phyloP scores from a whole-genome alignment of 257 asterid genomes.

The Phtheirospermum japonicum region DNA sequence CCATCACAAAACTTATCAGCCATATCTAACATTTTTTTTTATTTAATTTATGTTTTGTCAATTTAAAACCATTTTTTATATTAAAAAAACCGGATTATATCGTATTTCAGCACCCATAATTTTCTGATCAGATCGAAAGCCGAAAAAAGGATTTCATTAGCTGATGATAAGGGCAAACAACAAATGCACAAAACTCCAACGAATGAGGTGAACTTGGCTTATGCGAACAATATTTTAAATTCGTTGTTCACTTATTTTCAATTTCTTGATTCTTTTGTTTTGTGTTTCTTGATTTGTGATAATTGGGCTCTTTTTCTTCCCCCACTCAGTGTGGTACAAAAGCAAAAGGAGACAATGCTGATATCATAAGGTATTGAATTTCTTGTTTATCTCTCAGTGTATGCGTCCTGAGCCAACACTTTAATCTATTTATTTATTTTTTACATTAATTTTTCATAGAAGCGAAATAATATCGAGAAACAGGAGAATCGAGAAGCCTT shows the following conservation, averaged over 20 bases:
- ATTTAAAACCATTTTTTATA: no score
- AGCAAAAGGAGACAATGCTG: constrained; percentile 28
- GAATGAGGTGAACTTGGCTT: constrained; percentile 41
- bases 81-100: no score
- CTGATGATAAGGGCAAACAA: constrained; percentile 24
- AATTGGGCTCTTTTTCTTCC: neutral
- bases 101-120: no score
- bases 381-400: constrained; percentile 3
- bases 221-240: neutral
- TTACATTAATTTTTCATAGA: no score
- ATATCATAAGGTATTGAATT: constrained; percentile 50
- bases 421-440: no score
- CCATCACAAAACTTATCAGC: no score
- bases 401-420: constrained; percentile 1
- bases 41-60: no score
- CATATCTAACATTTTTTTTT: no score
- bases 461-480: no score
- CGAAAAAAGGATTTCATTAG: constrained; percentile 32
- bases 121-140: constrained; percentile 30
- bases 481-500: no score
- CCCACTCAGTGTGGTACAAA: constrained; percentile 38
- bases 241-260: neutral
- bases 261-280: neutral
- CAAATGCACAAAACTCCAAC: constrained; percentile 32
- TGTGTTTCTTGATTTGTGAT: neutral